Percentiles rank a stretch among this genome's conserved stretches.
Evolutionary conservation across 2,329 filamentous ascomycete species (phyloP).

Genomic region (Cucurbitaria berberidis): DNA sequence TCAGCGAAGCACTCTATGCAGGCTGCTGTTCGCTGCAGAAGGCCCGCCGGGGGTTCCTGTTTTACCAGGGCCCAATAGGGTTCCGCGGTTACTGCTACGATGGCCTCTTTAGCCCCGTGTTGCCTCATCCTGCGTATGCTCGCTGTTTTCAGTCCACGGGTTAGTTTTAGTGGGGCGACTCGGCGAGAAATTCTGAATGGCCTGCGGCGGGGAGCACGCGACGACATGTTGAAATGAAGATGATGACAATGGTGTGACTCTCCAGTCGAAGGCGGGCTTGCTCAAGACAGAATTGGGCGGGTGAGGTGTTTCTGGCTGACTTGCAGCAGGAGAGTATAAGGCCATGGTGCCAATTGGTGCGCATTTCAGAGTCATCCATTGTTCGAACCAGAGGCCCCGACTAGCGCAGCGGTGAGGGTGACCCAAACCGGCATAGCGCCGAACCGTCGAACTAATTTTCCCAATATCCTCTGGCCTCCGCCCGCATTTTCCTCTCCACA

Average conservation of each 20-base stretch:
- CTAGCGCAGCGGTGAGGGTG: conserved; percentile 20
- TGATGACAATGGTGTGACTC: conserved; percentile 2
- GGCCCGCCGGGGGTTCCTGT: conserved; percentile 30
- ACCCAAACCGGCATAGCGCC: conserved; percentile 28
- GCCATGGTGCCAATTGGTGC: conserved; percentile 12
- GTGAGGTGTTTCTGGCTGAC: conserved; percentile 7
- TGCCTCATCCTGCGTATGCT: conserved; percentile 40
- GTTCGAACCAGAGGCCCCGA: conserved; percentile 4
- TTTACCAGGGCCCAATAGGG: conserved; percentile 36
- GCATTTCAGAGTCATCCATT: conserved; percentile 35
- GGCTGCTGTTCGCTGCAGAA: conserved; percentile 32
- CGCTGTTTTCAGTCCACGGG: conserved; percentile 23
- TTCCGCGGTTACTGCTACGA: conserved; percentile 14
- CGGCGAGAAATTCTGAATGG: conserved; percentile 23
- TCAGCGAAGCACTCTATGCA: conserved; percentile 29
- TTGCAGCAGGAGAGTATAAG: conserved; percentile 14
- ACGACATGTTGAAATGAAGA: conserved; percentile 4
- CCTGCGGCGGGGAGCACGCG: conserved; percentile 33
- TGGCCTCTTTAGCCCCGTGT: conserved; percentile 34
- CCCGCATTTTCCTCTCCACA: conserved; percentile 40
- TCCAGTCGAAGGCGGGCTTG: conserved; percentile 1
- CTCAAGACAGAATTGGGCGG: not conserved
- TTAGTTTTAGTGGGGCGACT: conserved; percentile 42
- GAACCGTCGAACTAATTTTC: conserved; percentile 33
- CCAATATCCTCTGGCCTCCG: conserved; percentile 31